Conservation (phyloP, 2,329 filamentous ascomycete species). For the Aspergillus pseudonomiae region DNA sequence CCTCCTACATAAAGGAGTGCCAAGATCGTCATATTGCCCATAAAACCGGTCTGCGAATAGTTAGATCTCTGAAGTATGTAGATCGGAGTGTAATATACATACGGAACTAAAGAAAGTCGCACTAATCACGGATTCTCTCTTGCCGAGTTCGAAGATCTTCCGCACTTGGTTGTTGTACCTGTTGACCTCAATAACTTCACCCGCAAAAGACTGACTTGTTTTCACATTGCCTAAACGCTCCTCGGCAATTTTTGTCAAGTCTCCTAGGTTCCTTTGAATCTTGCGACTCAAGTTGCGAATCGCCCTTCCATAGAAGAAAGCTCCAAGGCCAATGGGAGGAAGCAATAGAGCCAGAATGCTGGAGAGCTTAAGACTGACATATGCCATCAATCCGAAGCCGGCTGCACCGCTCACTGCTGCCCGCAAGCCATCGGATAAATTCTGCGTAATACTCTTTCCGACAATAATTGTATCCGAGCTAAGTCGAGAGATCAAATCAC, state of each 20-base stretch:
- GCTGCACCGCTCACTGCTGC: conserved; percentile 87
- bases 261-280: conserved; percentile 91
- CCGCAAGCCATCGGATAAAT: conserved; percentile 92
- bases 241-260: conserved; percentile 94
- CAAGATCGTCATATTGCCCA: conserved; percentile 95
- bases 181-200: conserved; percentile 84
- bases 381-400: conserved; percentile 92
- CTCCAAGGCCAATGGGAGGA: conserved; percentile 85
- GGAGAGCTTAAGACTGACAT: conserved; percentile 87
- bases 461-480: conserved; percentile 97
- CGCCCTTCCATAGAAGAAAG: conserved; percentile 86
- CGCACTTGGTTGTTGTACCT: conserved; percentile 92
- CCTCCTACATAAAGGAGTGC: conserved; percentile 88
- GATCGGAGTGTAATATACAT: conserved; percentile 24
- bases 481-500: conserved; percentile 91
- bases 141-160: conserved; percentile 87
- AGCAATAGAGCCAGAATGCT: conserved; percentile 84
- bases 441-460: conserved; percentile 97
- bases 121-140: conserved; percentile 81
- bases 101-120: conserved; percentile 81
- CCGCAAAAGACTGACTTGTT: conserved; percentile 94
- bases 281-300: conserved; percentile 88
- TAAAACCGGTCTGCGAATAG: conserved; percentile 72
- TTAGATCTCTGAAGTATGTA: conserved; percentile 17
- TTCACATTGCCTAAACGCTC: conserved; percentile 96